Evolutionary conservation across 345 rosid genomes (phyloP).

Genomic region (Brassica cretica): DNA sequence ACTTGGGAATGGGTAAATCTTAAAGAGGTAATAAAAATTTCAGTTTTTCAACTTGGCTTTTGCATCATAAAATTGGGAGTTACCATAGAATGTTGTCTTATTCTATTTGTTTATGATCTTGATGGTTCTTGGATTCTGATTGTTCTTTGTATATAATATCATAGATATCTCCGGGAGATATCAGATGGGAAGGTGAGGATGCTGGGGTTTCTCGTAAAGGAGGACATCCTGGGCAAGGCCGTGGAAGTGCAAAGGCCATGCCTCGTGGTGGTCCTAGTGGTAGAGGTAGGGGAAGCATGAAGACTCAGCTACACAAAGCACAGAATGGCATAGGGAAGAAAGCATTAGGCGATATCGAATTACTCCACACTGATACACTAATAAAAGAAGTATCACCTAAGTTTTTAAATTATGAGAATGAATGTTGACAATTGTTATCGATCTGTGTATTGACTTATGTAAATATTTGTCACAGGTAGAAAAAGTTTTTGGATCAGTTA

Average conservation of each 20-base stretch:
- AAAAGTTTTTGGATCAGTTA: conserved; percentile 65
- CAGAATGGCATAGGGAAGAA: conserved; percentile 80
- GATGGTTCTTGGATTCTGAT: conserved; percentile 6
- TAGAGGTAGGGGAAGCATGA: conserved; percentile 80
- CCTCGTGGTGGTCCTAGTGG: conserved; percentile 73
- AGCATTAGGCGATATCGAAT: conserved; percentile 79
- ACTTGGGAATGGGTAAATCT: conserved; percentile 98
- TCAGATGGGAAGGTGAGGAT: conserved; percentile 86
- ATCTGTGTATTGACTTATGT: conserved; percentile 1
- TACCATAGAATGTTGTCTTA: background rate
- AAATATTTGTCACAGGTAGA: conserved; percentile 64
- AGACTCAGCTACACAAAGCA: conserved; percentile 55
- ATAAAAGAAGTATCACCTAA: conserved; percentile 73
- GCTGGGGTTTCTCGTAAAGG: conserved; percentile 69
- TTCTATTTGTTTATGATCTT: no score
- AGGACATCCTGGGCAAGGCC: conserved; percentile 76
- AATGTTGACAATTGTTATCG: background rate
- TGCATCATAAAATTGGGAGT: background rate
- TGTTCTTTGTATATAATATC: conserved; percentile 5
- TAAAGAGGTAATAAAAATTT: conserved; percentile 68
- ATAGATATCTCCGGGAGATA: conserved; percentile 89
- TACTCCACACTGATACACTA: conserved; percentile 85
- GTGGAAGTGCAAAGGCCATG: conserved; percentile 66
- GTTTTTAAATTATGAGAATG: background rate
- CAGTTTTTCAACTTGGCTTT: background rate